Conservation (phyloP, 2,329 filamentous ascomycete genomes). For the Aaosphaeria pasadenensis region DNA sequence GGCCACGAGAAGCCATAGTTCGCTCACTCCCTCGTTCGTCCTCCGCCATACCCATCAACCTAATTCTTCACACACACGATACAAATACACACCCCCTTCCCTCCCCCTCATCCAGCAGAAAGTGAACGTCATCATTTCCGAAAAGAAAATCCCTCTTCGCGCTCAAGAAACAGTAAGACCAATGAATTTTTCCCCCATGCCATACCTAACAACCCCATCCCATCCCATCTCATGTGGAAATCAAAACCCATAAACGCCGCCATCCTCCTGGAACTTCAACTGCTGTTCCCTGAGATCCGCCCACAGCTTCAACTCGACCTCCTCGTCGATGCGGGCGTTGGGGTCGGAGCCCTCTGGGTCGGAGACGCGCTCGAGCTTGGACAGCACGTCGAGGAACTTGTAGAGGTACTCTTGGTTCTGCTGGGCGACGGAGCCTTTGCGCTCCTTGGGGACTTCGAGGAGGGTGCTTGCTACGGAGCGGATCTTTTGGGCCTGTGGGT, state of each 20-base stretch:
- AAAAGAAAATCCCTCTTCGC: too few relatives aligned
- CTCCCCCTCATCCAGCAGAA: too few relatives aligned
- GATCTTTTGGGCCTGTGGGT: conserved; percentile 69
- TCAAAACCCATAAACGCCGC: conserved; percentile 50
- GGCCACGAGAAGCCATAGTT: too few relatives aligned
- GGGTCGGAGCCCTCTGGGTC: conserved; percentile 28
- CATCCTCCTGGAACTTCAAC: conserved; percentile 65
- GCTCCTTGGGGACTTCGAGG: conserved; percentile 58
- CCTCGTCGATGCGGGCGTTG: conserved; percentile 56
- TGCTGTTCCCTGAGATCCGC: conserved; percentile 77
- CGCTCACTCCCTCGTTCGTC: too few relatives aligned
- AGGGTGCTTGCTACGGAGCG: conserved; percentile 80
- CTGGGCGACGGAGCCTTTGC: conserved; percentile 51
- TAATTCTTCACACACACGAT: too few relatives aligned
- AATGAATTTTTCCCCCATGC: too few relatives aligned
- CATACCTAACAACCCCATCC: too few relatives aligned
- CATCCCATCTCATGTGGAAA: too few relatives aligned
- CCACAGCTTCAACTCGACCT: conserved; percentile 74
- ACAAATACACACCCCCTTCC: too few relatives aligned
- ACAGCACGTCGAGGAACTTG: conserved; percentile 71
- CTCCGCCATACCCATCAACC: too few relatives aligned
- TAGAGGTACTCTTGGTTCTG: conserved; percentile 69
- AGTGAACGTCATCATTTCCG: too few relatives aligned
- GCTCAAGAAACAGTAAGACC: too few relatives aligned
- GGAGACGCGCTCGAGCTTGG: conserved; percentile 67